Base-by-base conservation (phyloP, 1,284 basidiomycete species). In the Butyriboletus appendiculatus region DNA sequence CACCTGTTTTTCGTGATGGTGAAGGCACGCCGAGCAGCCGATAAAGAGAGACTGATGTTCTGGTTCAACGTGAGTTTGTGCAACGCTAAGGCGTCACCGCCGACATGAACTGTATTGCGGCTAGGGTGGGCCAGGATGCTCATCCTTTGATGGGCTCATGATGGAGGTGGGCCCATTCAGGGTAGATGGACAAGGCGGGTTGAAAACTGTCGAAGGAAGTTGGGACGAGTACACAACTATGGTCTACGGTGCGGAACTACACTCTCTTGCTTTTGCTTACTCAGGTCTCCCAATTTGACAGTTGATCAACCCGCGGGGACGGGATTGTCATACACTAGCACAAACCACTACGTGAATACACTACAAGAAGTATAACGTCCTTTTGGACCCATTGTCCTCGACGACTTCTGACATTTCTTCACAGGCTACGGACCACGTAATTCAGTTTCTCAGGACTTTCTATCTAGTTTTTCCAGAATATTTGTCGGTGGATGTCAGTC, bases 201-300 rank as follows among this genome's bases (percentile, higher is more conserved):
- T 98, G 54, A 83, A 84, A 59, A 83, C 87, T 50, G 78, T 85
- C 8, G 89, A 96, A 57, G 95, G 94, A 26, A 95, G 95, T 7
- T 99, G 96, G 96, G 96, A 99, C 71, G 97, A 99, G 71, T 99
- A 96, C 68, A 90, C 93, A n/a, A 96, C 93, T 44, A 86, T 99
- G 74, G 85, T 99, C 53, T 99, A 92, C 66, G 75, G 94, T 96
- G 60, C 69, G 89, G 6, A 76, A 7, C 8, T 18, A 5, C 37
- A 12, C 28, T 33, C 37, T 30, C 26, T 50, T 45, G 33, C 32
- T 33, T 53, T 41, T 28, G 43, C 55, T 41, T 33, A 33, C 57
- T 45, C 56, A 9, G 30, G 39, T 49, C 45, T 59, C 46, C 63
- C 37, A 16, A 5, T 37, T 47, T 35, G 30, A 20, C 46, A 72